These are phyloP conservation scores for Macadamia integrifolia DNA, from an alignment of 164 flowering plant genomes.

Conservation along the genomic window DNA sequence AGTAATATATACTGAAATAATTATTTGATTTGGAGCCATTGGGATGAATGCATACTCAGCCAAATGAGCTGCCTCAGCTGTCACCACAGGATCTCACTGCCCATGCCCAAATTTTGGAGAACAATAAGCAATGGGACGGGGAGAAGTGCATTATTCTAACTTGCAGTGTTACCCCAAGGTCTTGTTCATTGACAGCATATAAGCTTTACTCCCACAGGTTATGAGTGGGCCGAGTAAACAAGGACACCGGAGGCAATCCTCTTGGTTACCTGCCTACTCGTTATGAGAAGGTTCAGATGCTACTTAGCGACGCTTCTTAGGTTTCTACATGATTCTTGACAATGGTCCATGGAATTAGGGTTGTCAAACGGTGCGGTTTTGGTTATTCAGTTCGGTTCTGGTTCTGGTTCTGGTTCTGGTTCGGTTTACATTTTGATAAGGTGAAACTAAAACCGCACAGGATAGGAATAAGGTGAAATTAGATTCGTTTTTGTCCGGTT, in stretches of 20 bases:
- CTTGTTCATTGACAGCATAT: slow-evolving; percentile 94
- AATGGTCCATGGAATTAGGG: slow-evolving; percentile 68
- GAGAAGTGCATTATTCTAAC: slow-evolving; percentile 94
- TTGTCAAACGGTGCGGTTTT: too few species aligned
- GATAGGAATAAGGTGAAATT: too few species aligned
- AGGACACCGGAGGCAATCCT: slow-evolving; percentile 91
- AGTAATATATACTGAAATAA: too few species aligned
- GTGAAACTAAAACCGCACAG: too few species aligned
- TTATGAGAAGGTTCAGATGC: slow-evolving; percentile 99
- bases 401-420: too few species aligned
- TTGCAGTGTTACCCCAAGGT: slow-evolving; percentile 98
- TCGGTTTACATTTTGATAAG: too few species aligned
- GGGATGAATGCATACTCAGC: slow-evolving; percentile 99
- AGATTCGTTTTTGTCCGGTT: too few species aligned
- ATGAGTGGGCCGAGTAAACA: slow-evolving; percentile 95
- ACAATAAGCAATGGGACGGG: slow-evolving; percentile 97
- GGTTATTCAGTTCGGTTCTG: too few species aligned
- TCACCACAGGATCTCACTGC: slow-evolving; percentile 95
- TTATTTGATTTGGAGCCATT: slow-evolving; percentile 77
- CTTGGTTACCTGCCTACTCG: slow-evolving; percentile 98
- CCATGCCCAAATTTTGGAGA: slow-evolving; percentile 86
- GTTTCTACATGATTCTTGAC: slow-evolving; percentile 97
- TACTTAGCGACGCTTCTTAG: slow-evolving; percentile 96
- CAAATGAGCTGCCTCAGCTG: slow-evolving; percentile 97
- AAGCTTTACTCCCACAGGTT: slow-evolving; percentile 91